Evolutionary conservation across 139 green algal genomes (phyloP), one percentile per base, ranked within the genome.

Genomic region (Chlorella sp.): DNA sequence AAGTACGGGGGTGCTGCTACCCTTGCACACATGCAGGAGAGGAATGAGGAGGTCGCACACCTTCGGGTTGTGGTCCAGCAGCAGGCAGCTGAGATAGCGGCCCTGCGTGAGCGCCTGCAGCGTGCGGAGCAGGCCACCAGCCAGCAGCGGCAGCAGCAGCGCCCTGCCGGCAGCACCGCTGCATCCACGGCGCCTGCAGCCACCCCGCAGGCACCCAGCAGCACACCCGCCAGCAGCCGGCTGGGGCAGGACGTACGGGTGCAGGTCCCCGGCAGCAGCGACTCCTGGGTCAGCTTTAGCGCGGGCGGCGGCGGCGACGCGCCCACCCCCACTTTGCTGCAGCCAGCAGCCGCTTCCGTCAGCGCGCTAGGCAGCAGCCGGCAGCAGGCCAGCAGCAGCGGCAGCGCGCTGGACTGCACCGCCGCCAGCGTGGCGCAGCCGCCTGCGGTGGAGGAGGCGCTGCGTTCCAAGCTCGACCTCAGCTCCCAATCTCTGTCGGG

Each of bases 271-370:
- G 47, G 73, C 36, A 68, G 74, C 74, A 51, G 30, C 13, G 39
- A 23, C 34, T 34, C 34, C 4, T 71, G 57, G 57, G 36, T 57
- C 25, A 60, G 60, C 12, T 82, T 82, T 15, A 71, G 38, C 36
- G 55, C 36, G 12, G 60, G 55, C 2, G 60, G 56, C 20, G 30
- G 25, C 20, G 34, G 60, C 12, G 76, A 82, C 26, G 76, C 60
- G 13, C 60, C 76, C 25, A 82, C 76, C 9, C 76, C 76, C 60
- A 82, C 76, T 1, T 36, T 82, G 36, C 76, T 73, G 36, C 76
- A 82, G 76, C 76, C 76, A 9, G 36, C 44, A 2, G 72, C 51
- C 51, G 23, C 28, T 60, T 36, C 36, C 20, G 56, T 60, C 60
- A 60, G 13, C 26, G 56, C 60, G 18, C 30, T 28, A 1, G 32